These are phyloP conservation scores for Tetrahymena malaccensis DNA, from an alignment of 73 alveolate genomes.

Conservation along the genomic window DNA sequence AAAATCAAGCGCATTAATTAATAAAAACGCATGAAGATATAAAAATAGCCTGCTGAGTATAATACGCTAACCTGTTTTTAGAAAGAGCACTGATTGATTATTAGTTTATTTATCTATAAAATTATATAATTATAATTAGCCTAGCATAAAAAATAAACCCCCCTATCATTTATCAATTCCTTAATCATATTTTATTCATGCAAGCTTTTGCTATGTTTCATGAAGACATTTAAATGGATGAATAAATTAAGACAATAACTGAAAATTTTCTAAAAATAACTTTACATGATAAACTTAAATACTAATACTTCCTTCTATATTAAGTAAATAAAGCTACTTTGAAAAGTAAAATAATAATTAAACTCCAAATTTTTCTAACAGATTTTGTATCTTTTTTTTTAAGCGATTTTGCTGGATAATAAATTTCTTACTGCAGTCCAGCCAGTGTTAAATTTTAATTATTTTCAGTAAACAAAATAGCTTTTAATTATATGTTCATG, in stretches of 20 bases:
- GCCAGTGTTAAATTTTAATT: too few species aligned
- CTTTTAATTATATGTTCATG: background rate
- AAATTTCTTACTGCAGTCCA: background rate
- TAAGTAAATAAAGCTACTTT: background rate
- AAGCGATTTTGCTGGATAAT: background rate
- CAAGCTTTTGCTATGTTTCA: background rate
- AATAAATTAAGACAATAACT: too few species aligned
- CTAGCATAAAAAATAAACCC: background rate
- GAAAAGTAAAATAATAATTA: too few species aligned
- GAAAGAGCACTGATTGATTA: background rate
- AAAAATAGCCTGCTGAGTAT: background rate
- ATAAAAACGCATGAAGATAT: background rate
- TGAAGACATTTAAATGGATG: too few species aligned
- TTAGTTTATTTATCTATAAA: too few species aligned
- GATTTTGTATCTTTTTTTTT: background rate
- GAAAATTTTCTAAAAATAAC: too few species aligned
- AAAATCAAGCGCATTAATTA: background rate
- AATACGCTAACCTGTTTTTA: background rate
- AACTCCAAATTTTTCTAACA: background rate
- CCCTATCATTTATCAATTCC: background rate
- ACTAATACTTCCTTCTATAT: background rate
- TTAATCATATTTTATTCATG: too few species aligned
- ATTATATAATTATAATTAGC: background rate
- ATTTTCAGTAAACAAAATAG: background rate
- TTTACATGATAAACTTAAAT: too few species aligned